Evolutionary conservation across 176 grass and related monocot species (phyloP), one percentile per base, ranked within the genome.

Genomic region (Otatea glauca): DNA sequence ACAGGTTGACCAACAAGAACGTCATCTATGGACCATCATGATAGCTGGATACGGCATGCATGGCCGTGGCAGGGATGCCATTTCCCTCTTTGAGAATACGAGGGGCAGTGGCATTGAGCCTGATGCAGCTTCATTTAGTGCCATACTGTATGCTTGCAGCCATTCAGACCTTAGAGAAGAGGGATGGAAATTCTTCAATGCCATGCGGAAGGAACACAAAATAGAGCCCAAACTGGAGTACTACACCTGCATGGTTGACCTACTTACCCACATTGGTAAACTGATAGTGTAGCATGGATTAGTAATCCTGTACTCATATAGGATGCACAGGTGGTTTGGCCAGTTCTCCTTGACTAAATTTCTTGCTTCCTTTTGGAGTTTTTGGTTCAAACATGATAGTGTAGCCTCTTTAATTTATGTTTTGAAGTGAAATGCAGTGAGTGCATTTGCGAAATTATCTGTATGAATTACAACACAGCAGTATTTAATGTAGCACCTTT

Each of bases 21-120:
- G 86, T 89, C 74, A 81, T 94, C 86, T 91, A 56, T 97, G 95
- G 95, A 97, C 92, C 55, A 86, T 97, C 81, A 94, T 94, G 92
- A 88, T 97, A 80, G 89, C 95, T 89, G 91, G 91, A 70, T 97
- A 93, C 70, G 92, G 95, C 24, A 97, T 97, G 91, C 95, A 94
- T 65, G 91, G 95, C 35, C 83, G 83, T 76, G 92, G 95, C 16
- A 89, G 37, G 74, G 81, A 88, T 58, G 91, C 91, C 50, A 88
- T 94, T 76, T 49, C 82, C 5, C 76, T 94, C 61, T 94, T 97
- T 61, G 94, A 93, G 34, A 38, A 84, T 65, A 92, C 94, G 91
- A 91, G 79, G 56, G 14, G 45, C 15, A 84, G 64, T 55, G 90
- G 92, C 34, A 80, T 93, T 48, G 81, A 83, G 71, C 95, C 92